Evolutionary conservation across 106 monocot species (phyloP), one percentile per base, ranked within the genome.

Genomic region (Acanthochlamys bracteata): DNA sequence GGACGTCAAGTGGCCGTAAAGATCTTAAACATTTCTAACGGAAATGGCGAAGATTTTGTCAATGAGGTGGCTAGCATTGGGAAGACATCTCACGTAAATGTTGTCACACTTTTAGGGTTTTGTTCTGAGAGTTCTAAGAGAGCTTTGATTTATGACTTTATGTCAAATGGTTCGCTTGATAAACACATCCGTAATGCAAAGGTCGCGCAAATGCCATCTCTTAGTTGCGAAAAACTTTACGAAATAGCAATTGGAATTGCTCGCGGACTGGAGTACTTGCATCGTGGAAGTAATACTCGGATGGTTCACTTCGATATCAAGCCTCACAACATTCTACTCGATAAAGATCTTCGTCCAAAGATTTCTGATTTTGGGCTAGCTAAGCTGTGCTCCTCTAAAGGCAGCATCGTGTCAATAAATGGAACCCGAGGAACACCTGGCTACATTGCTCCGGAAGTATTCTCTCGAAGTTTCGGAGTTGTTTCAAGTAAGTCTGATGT

Each of bases 401-500:
- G 22, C 1, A 55, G 55, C 22, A 55, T 55, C 10, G 20, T 55
- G 10, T 55, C 55, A 21, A 21, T 55, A 10, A 55, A 10, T 20
- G 55, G 55, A 20, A 20, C 55, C 3, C 8, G 55, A 55, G 55
- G 55, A 15, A 55, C 55, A 21, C 10, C 20, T 21, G 55, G 55
- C 20, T 55, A 55, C 22, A 55, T 55, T 55, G 55, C 55, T 20
- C 55, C 55, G 10, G 55, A 55, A 55, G 55, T 55, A 1, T 55
- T 55, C 20, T 55, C 22, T 20, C n/a, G 55, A 22, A 55, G 22
- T 20, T 55, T 55, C 10, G 55, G 55, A 21, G 22, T 22, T 55
- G 55, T 55, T 22, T 55, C 55, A 20, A 20, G 55, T 55, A 55
- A 55, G 20, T 55, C 55, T 20, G 55, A 55, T 55, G 55, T 55